These are phyloP conservation scores for Penicillium nucicola DNA, from an alignment of 495 filamentous ascomycete species.

Conservation along the genomic window DNA sequence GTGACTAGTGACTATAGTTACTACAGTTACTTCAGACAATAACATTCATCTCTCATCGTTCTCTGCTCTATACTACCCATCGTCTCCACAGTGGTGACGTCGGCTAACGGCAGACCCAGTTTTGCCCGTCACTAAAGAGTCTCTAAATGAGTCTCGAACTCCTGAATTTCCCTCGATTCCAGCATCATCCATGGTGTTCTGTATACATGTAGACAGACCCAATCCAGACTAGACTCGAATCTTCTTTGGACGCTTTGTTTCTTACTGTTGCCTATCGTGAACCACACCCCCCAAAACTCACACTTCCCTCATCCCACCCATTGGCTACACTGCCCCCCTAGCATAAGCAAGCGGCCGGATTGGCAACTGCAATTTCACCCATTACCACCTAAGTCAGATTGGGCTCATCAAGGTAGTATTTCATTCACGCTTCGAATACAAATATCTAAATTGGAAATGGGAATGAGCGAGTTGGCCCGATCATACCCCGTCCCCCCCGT, in stretches of 20 bases:
- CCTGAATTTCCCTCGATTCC: neutral
- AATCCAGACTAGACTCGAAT: too few relatives aligned
- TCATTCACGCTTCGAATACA: too few relatives aligned
- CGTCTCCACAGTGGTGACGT: neutral
- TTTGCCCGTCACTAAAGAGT: too few relatives aligned
- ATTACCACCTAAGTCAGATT: neutral
- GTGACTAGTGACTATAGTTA: too few relatives aligned
- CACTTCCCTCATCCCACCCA: neutral
- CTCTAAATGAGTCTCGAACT: slow-evolving; percentile 4
- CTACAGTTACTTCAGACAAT: neutral
- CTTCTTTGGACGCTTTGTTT: too few relatives aligned
- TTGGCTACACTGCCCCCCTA: neutral
- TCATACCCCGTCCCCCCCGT: slow-evolving; percentile 7
- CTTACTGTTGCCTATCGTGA: too few relatives aligned
- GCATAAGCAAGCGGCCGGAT: slow-evolving; percentile 7
- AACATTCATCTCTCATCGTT: neutral
- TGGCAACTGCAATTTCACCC: slow-evolving; percentile 7
- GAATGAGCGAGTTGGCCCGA: slow-evolving; percentile 15
- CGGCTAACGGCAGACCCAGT: neutral
- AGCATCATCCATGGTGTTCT: too few relatives aligned
- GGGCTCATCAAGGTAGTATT: neutral
- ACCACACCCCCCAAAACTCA: neutral
- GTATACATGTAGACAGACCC: too few relatives aligned
- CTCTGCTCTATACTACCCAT: neutral
- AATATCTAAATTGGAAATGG: too few relatives aligned